Base-by-base conservation (phyloP, 2,329 filamentous ascomycete genomes). In the Chrysosphaeria jannelii region DNA sequence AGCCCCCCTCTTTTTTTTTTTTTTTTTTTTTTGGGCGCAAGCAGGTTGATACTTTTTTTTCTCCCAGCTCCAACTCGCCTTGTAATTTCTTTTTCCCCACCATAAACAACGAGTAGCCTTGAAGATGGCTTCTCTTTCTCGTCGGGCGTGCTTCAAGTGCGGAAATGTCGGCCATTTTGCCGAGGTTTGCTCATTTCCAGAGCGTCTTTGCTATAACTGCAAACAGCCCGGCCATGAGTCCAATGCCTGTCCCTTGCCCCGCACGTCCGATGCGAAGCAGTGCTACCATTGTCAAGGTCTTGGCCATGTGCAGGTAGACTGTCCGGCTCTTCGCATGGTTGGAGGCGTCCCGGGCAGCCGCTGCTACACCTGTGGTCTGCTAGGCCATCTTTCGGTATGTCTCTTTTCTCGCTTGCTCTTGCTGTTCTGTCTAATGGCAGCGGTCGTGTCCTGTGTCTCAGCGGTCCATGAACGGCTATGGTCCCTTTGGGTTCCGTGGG, bases 181-280 rank as follows among this genome's bases (percentile, higher is more conserved):
- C 42, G 79, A 93, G 60, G 79, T 90, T 36, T 97, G 85, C 70
- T 85, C 81, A 31, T 91, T 81, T 29, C 72, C 79, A 29, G 81
- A 97, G 60, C 75, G 85, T 42, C 71, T 97, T 40, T 97, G 85
- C 69, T 97, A 97, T 56, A 97, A 97, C 59, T 97, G 85, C 65
- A 81, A 81, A 56, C 71, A 81, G 51, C 72, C 72, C 31, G 71
- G 65, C 45, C 85, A 97, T 50, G 85, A 97, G 55, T 93, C 81
- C 34, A 93, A 89, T 53, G 72, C 71, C 46, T 97, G 85, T 60
- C 85, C 85, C 37, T 68, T 81, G 42, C 85, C 85, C 40, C 71
- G 85, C 47, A 91, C 81, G 30, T 91, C 85, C 33, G 85, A 97
- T 53, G 78, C 78, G 25, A 97, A 97, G 66, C 85, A 97, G 58